Evolutionary conservation across 805 yeast genomes (phyloP), one percentile per base, ranked within the genome.

Genomic region (Lipomyces chichibuensis): DNA sequence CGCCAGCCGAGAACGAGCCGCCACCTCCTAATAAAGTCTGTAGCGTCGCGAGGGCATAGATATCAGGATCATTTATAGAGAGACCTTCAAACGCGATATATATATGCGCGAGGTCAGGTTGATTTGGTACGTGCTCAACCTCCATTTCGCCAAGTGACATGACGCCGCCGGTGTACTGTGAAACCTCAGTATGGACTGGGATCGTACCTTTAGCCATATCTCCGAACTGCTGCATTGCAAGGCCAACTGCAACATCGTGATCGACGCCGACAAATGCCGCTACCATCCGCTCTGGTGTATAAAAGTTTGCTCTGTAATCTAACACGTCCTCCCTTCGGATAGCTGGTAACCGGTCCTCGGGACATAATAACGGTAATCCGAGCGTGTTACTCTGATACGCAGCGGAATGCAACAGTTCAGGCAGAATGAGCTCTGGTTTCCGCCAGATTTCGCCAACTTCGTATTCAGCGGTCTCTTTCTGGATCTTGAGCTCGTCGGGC

Each of bases 1-100:
- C 99, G 71, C 99, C 99, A 9, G 99, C 98, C 23, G 96, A 88
- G 76, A 95, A 95, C 1, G 98, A 92, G 4, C 97, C 96, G 65
- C 98, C 99, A 49, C 98, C 98, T 55, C 99, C 99, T 14, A 95
- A 80, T 27, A 94, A 81, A 67, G 93, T 91, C 77, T 95, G 98
- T 65, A 95, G 82, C 0, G 92, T 87, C 1, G 98, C 97, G 52
- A 92, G 81, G 1, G 97, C 96, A 75, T 95, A 95, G 56, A 93
- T 87, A 73, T 95, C 98, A 23, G 91, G 91, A 75, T 90, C 88
- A 61, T 86, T 84, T 39, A 92, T 88, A 0, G 97, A 89, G 2
- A 90, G 82, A 29, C 98, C 96, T 77, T 95, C 94, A 76, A 90
- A 95, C 0, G 90, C 97, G 49, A 95, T 83, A 76, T 91, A 91